Evolutionary conservation across 805 yeast genomes (phyloP).

Genomic region (Ogataea thermomethanolica): DNA sequence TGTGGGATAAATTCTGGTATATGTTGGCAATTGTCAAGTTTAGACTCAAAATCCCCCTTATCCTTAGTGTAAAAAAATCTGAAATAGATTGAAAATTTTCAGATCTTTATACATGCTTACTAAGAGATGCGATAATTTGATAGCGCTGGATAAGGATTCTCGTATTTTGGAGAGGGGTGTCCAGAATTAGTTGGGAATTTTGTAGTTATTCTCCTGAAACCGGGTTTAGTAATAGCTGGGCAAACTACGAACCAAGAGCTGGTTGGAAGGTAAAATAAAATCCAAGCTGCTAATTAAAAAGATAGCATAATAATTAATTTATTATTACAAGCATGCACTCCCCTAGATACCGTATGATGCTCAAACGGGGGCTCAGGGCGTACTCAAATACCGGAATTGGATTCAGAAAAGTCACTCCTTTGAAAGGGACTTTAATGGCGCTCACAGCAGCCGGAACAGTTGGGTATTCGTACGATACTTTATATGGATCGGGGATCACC

Average conservation of each 20-base stretch:
- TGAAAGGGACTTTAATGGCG: constrained; percentile 5
- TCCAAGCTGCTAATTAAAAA: no score
- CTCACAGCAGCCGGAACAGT: constrained; percentile 18
- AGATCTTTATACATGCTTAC: constrained; percentile 10
- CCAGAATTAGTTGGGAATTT: no score
- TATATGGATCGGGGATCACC: constrained; percentile 45
- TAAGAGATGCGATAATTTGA: not conserved
- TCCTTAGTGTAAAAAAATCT: constrained; percentile 10
- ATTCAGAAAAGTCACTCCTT: not conserved
- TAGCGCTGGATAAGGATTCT: not conserved
- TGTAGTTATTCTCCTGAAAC: no score
- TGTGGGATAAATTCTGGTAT: not conserved
- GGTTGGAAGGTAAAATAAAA: no score
- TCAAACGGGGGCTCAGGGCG: no score
- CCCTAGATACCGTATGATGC: no score
- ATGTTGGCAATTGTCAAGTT: constrained; percentile 1
- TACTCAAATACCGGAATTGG: no score
- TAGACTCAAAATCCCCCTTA: constrained; percentile 5
- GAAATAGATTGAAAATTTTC: constrained; percentile 17
- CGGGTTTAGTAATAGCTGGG: no score
- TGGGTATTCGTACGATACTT: constrained; percentile 29
- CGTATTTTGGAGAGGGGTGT: not conserved
- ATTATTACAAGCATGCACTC: no score
- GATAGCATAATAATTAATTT: no score
- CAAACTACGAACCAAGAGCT: no score